These are phyloP conservation scores for Oryza longistaminata DNA, from an alignment of 176 grass and related monocot genomes.

Conservation along the genomic window DNA sequence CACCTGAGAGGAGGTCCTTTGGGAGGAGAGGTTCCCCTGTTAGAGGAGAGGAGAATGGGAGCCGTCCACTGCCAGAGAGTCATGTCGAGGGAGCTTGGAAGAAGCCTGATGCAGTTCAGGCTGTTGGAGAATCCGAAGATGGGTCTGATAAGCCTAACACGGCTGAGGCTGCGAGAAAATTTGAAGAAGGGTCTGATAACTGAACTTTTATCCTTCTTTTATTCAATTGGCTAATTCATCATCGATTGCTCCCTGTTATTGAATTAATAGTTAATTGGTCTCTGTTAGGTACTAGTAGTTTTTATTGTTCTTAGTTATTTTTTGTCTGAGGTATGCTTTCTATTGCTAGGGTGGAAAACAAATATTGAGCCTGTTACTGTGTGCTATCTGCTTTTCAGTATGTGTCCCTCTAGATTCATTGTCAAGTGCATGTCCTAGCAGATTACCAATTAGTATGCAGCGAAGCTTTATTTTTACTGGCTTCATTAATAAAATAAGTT, in stretches of 20 bases:
- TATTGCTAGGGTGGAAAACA: neutral
- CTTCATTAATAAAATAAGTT: neutral
- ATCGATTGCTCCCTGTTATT: slow-evolving; percentile 1
- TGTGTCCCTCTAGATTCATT: neutral
- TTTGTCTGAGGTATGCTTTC: neutral
- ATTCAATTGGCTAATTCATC: neutral
- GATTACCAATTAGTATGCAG: neutral
- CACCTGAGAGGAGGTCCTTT: slow-evolving; percentile 33
- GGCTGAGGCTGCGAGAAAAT: slow-evolving; percentile 22
- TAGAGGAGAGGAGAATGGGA: slow-evolving; percentile 26
- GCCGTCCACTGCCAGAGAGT: slow-evolving; percentile 19
- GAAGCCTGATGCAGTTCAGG: slow-evolving; percentile 40
- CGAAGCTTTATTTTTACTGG: neutral
- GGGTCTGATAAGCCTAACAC: slow-evolving; percentile 38
- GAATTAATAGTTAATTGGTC: slow-evolving; percentile 12
- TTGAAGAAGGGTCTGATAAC: slow-evolving; percentile 41
- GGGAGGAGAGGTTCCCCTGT: slow-evolving; percentile 44
- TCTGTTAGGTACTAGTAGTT: neutral
- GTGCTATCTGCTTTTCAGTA: neutral
- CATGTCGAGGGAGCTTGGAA: slow-evolving; percentile 48
- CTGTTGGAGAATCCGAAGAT: slow-evolving; percentile 34
- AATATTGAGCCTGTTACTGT: neutral
- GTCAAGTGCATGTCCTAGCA: neutral
- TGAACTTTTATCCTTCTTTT: slow-evolving; percentile 13
- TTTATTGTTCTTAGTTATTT: slow-evolving; percentile 13